These are phyloP conservation scores for Blepharisma japonicum DNA, from an alignment of 73 alveolate species.

Conservation along the genomic window DNA sequence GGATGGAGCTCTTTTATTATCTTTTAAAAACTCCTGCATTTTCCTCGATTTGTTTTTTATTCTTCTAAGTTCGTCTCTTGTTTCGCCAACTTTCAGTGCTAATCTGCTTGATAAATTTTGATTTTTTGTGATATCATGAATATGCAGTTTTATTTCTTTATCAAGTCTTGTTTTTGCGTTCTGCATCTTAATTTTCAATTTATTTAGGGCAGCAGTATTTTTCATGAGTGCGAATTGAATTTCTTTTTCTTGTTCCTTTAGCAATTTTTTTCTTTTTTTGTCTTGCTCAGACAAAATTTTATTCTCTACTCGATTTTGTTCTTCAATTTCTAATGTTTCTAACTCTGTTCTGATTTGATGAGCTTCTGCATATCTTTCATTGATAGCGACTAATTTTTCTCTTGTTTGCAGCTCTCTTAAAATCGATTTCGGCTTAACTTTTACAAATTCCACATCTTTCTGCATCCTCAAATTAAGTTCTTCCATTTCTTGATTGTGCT, in stretches of 20 bases:
- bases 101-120: slow-evolving; percentile 53
- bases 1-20: background rate
- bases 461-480: slow-evolving; percentile 63
- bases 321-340: slow-evolving; percentile 66
- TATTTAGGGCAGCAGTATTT: slow-evolving; percentile 69
- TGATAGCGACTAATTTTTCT: slow-evolving; percentile 85
- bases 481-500: slow-evolving; percentile 68
- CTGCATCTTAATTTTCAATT: slow-evolving; percentile 71
- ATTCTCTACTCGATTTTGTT: slow-evolving; percentile 78
- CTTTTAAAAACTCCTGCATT: slow-evolving; percentile 29
- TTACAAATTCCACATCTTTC: slow-evolving; percentile 66
- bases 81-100: slow-evolving; percentile 49
- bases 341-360: slow-evolving; percentile 83
- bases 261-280: slow-evolving; percentile 64
- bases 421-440: slow-evolving; percentile 74
- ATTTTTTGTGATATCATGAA: slow-evolving; percentile 78
- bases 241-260: slow-evolving; percentile 57
- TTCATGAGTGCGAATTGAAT: slow-evolving; percentile 58
- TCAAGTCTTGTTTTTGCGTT: slow-evolving; percentile 64
- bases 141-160: slow-evolving; percentile 82
- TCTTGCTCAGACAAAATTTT: slow-evolving; percentile 68
- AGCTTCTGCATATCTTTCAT: slow-evolving; percentile 92
- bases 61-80: slow-evolving; percentile 55
- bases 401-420: slow-evolving; percentile 72
- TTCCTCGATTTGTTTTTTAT: slow-evolving; percentile 56